A percentile compares a stretch with the other conserved stretches of the same genome.
These are phyloP conservation scores for Fusarium sp. DNA, from an alignment of 2,329 filamentous ascomycete species.

Conservation along the genomic window DNA sequence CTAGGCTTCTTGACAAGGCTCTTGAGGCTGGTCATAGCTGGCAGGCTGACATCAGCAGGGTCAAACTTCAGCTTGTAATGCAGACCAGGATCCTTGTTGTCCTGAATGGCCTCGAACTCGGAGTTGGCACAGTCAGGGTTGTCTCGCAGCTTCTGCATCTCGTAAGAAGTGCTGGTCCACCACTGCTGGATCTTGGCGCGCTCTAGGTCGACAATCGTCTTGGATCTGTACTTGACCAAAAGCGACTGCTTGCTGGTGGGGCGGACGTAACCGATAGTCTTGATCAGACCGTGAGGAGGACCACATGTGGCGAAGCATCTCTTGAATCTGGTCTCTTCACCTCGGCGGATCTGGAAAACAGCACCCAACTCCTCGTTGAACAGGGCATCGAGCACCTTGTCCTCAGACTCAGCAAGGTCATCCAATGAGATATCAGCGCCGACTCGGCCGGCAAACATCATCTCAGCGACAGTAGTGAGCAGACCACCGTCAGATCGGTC, in stretches of 20 bases:
- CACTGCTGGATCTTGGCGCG: slow-evolving; percentile 82
- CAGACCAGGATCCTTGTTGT: slow-evolving; percentile 83
- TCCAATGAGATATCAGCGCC: slow-evolving; percentile 89
- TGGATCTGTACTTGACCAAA: slow-evolving; percentile 76
- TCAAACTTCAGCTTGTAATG: slow-evolving; percentile 85
- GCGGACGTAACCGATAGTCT: slow-evolving; percentile 83
- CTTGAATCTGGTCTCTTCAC: slow-evolving; percentile 85
- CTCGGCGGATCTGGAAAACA: slow-evolving; percentile 91
- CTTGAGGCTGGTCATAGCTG: slow-evolving; percentile 61
- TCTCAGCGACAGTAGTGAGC: slow-evolving; percentile 90
- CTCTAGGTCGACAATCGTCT: slow-evolving; percentile 74
- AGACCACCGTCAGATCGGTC: slow-evolving; percentile 94
- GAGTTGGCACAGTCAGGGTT: slow-evolving; percentile 87
- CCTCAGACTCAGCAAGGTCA: slow-evolving; percentile 71
- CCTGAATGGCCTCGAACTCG: slow-evolving; percentile 80
- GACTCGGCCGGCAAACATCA: slow-evolving; percentile 97
- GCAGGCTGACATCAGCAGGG: slow-evolving; percentile 79
- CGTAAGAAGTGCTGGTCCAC: slow-evolving; percentile 89
- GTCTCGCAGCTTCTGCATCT: slow-evolving; percentile 91
- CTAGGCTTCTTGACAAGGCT: slow-evolving; percentile 68
- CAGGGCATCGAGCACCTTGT: slow-evolving; percentile 77
- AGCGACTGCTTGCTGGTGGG: slow-evolving; percentile 77
- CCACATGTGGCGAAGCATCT: slow-evolving; percentile 92
- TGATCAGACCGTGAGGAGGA: slow-evolving; percentile 82
- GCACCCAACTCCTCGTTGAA: slow-evolving; percentile 98